Percentiles rank a stretch among this genome's conserved stretches.
Conservation (phyloP, 2,329 filamentous ascomycete genomes). For the Botrytis sinoallii region DNA sequence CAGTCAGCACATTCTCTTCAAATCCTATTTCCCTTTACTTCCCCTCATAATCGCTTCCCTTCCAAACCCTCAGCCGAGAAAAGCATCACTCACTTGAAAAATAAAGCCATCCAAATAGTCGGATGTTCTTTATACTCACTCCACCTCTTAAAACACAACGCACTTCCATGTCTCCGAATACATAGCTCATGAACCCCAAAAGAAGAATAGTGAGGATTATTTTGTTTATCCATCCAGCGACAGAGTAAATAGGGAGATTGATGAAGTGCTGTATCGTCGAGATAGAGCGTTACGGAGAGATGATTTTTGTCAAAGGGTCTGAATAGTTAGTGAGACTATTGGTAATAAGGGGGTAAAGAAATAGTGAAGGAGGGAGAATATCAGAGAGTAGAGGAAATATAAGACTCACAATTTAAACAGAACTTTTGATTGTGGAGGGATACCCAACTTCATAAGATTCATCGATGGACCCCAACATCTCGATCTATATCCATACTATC, state of each 20-base stretch:
- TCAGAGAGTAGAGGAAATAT: not conserved
- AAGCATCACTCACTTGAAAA: slow-evolving; percentile 46
- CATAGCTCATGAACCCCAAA: slow-evolving; percentile 54
- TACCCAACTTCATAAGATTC: slow-evolving; percentile 44
- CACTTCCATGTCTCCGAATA: slow-evolving; percentile 48
- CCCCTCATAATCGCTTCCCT: too few relatives aligned
- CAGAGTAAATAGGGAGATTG: slow-evolving; percentile 33
- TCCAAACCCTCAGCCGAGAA: too few relatives aligned
- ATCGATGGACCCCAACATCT: slow-evolving; percentile 47
- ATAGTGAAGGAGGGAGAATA: too few relatives aligned
- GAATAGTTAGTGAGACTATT: not conserved
- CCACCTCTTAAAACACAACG: slow-evolving; percentile 53
- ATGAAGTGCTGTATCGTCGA: slow-evolving; percentile 42
- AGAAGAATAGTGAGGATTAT: slow-evolving; percentile 44
- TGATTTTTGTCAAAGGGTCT: slow-evolving; percentile 56
- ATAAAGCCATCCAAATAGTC: slow-evolving; percentile 54
- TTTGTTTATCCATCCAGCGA: slow-evolving; percentile 34
- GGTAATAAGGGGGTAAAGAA: too few relatives aligned
- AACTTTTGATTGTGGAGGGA: slow-evolving; percentile 49
- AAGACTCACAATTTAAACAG: slow-evolving; percentile 52
- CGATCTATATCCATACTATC: slow-evolving; percentile 40
- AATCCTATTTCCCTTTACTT: too few relatives aligned
- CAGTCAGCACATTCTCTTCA: not conserved
- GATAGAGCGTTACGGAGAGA: slow-evolving; percentile 52
- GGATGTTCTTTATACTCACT: slow-evolving; percentile 43